These are phyloP conservation scores for Fusarium paranaense DNA, from an alignment of 2,329 filamentous ascomycete species.

Conservation along the genomic window DNA sequence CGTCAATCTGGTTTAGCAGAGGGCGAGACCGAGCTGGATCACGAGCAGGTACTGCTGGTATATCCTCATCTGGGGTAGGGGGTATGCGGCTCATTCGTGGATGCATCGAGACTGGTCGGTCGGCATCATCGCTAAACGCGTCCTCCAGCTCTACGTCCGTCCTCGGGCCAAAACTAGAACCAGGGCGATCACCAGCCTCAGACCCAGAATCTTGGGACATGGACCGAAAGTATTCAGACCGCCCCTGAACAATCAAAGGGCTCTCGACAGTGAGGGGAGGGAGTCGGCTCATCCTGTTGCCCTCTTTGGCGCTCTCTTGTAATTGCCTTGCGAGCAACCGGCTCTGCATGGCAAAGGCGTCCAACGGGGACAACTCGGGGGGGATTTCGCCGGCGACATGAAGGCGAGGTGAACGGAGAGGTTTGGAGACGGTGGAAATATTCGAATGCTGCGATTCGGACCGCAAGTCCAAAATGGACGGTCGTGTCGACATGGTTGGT, in stretches of 20 bases:
- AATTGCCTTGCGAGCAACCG: slow-evolving; percentile 88
- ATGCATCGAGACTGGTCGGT: slow-evolving; percentile 79
- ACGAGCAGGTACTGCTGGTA: slow-evolving; percentile 59
- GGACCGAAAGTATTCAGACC: slow-evolving; percentile 85
- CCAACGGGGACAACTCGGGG: slow-evolving; percentile 91
- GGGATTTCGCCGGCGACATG: slow-evolving; percentile 85
- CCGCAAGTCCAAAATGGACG: slow-evolving; percentile 70
- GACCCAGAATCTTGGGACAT: slow-evolving; percentile 72
- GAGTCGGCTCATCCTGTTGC: slow-evolving; percentile 84
- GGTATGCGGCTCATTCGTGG: slow-evolving; percentile 77
- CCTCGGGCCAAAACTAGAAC: slow-evolving; percentile 57
- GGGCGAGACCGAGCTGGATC: slow-evolving; percentile 56
- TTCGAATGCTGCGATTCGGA: slow-evolving; percentile 66
- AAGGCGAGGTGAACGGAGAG: slow-evolving; percentile 78
- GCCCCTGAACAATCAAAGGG: slow-evolving; percentile 78
- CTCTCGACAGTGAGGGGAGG: slow-evolving; percentile 86
- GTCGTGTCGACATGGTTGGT: slow-evolving; percentile 65
- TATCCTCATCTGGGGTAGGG: slow-evolving; percentile 59
- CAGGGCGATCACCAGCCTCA: slow-evolving; percentile 50
- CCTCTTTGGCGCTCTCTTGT: slow-evolving; percentile 79
- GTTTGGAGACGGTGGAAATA: slow-evolving; percentile 59
- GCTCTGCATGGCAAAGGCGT: slow-evolving; percentile 94
- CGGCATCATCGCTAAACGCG: slow-evolving; percentile 55
- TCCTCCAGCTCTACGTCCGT: slow-evolving; percentile 71
- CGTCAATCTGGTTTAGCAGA: slow-evolving; percentile 52